Evolutionary conservation across 352 stramenopile species (phyloP).

Genomic region (Peronospora destructor): DNA sequence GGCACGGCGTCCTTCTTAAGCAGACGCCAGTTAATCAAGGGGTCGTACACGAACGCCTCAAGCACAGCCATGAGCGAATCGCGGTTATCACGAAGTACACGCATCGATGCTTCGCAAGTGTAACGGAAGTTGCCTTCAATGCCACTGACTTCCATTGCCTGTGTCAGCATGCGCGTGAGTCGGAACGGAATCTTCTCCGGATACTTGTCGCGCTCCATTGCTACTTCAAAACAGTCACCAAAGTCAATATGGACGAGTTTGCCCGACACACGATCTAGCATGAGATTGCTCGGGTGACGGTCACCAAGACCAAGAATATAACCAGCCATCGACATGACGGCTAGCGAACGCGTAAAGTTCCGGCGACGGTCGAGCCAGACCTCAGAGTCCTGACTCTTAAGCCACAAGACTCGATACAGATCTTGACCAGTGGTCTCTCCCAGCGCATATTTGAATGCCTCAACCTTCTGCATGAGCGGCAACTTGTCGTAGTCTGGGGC

Average conservation of each 20-base stretch:
- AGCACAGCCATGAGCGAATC: conserved; percentile 99
- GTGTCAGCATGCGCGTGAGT: conserved; percentile 97
- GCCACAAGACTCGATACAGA: conserved; percentile 98
- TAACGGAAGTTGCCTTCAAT: conserved; percentile 99
- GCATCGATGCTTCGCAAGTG: conserved; percentile 98
- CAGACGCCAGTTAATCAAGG: conserved; percentile 98
- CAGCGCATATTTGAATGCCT: conserved; percentile 95
- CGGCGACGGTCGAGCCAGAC: conserved; percentile 98
- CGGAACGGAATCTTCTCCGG: conserved; percentile 99
- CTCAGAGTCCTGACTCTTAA: conserved; percentile 98
- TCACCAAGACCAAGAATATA: conserved; percentile 99
- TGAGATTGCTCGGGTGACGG: conserved; percentile 99
- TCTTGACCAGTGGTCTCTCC: conserved; percentile 94
- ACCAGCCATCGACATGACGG: conserved; percentile 99
- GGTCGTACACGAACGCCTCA: conserved; percentile 99
- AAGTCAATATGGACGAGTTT: conserved; percentile 99
- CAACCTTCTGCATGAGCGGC: conserved; percentile 98
- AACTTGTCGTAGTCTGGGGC: conserved; percentile 97
- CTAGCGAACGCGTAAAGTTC: conserved; percentile 97
- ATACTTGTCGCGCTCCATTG: conserved; percentile 99
- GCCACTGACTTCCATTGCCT: conserved; percentile 99
- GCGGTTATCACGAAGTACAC: conserved; percentile 96
- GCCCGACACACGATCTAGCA: conserved; percentile 98
- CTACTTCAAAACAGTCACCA: conserved; percentile 98
- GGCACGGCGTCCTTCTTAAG: conserved; percentile 82